Evolutionary conservation across 73 alveolate genomes (phyloP).

Genomic region (Paramecium pentaurelia): DNA sequence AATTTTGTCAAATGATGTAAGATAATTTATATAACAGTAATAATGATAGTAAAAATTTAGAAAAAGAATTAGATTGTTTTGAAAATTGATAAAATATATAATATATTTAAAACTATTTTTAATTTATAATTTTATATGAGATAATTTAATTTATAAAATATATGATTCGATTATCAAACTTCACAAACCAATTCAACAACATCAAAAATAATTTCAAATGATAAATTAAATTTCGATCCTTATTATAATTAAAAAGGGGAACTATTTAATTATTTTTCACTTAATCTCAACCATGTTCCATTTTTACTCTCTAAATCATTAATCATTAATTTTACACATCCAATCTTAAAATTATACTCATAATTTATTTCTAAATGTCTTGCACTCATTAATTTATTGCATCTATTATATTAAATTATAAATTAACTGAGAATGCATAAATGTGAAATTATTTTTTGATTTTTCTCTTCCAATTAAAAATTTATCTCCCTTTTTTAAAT

Average conservation of each 20-base stretch:
- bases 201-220: not conserved
- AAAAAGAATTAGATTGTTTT: not conserved
- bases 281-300: conserved; percentile 47
- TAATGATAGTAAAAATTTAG: not conserved
- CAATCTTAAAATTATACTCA: not conserved
- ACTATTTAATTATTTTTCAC: conserved; percentile 29
- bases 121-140: not conserved
- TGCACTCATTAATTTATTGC: conserved; percentile 21
- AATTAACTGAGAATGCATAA: not conserved
- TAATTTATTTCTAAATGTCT: conserved; percentile 35
- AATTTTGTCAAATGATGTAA: conserved; percentile 21
- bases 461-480: conserved; percentile 10
- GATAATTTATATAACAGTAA: not conserved
- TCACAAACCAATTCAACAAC: conserved; percentile 12
- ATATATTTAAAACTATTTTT: not conserved
- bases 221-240: not conserved
- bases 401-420: not conserved
- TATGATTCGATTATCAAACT: not conserved
- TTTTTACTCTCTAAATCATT: conserved; percentile 38
- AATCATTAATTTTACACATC: conserved; percentile 19
- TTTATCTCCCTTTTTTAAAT: conserved; percentile 34
- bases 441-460: not conserved
- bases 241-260: not conserved
- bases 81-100: not conserved
- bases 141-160: not conserved